phyloP scores from a whole-genome alignment of 2,329 filamentous ascomycete genomes.

The Fusarium begoniae region DNA sequence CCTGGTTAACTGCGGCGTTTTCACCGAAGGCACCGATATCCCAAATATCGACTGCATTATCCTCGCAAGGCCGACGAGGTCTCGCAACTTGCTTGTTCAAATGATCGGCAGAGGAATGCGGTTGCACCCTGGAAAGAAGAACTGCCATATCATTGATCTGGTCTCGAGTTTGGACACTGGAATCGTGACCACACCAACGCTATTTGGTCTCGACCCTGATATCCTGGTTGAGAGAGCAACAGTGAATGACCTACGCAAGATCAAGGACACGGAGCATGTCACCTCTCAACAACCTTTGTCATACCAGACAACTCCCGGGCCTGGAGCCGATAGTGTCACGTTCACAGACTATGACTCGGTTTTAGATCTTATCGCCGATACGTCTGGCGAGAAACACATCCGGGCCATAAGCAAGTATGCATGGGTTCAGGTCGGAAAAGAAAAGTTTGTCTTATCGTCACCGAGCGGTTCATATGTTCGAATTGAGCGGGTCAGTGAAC shows the following conservation, averaged over 20 bases:
- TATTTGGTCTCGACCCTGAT: constrained; percentile 90
- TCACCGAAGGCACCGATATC: constrained; percentile 97
- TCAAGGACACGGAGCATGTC: constrained; percentile 57
- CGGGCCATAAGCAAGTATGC: constrained; percentile 76
- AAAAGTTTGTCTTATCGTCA: constrained; percentile 76
- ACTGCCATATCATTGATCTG: constrained; percentile 97
- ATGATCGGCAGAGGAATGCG: constrained; percentile 98
- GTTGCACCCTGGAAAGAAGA: constrained; percentile 78
- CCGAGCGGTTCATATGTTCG: constrained; percentile 69
- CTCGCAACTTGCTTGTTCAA: constrained; percentile 91
- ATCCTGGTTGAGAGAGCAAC: constrained; percentile 77
- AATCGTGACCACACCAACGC: constrained; percentile 87
- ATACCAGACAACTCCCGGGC: constrained; percentile 14
- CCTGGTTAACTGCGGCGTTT: constrained; percentile 93
- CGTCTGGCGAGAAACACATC: constrained; percentile 80
- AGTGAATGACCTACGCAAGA: constrained; percentile 66
- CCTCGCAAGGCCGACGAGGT: constrained; percentile 86
- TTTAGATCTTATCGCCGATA: constrained; percentile 88
- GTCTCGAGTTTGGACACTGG: constrained; percentile 86
- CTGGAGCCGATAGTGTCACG: constrained; percentile 61
- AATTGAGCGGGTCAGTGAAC: constrained; percentile 54
- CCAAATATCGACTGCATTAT: constrained; percentile 96
- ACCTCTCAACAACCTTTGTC: constrained; percentile 21
- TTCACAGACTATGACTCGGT: constrained; percentile 94
- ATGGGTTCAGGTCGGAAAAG: constrained; percentile 82